Evolutionary conservation across 2,329 filamentous ascomycete species (phyloP).

Genomic region (Ophiostoma sp.): DNA sequence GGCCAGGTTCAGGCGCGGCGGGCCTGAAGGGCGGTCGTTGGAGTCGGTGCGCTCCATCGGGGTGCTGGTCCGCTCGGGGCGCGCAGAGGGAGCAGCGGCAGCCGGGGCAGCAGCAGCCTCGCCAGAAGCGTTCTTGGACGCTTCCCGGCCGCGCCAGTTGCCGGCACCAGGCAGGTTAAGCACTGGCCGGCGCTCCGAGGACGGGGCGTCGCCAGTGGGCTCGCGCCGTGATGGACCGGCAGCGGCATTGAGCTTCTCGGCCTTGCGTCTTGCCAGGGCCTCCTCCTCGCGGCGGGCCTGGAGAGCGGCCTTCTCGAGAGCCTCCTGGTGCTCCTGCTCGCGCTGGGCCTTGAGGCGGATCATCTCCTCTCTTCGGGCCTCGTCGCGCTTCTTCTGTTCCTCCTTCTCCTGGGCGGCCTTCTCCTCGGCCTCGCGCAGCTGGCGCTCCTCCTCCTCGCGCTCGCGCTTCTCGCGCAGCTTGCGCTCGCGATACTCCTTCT

Average conservation of each 20-base stretch:
- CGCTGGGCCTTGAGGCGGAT: constrained; percentile 66
- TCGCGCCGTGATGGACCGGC: constrained; percentile 14
- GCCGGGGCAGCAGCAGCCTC: neutral
- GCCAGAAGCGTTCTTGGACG: constrained; percentile 45
- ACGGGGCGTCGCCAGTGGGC: constrained; percentile 39
- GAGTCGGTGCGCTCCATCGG: constrained; percentile 47
- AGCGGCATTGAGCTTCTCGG: constrained; percentile 53
- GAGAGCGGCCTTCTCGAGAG: constrained; percentile 61
- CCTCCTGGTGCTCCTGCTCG: constrained; percentile 68
- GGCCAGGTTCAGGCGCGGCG: constrained; percentile 58
- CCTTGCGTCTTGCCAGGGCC: constrained; percentile 72
- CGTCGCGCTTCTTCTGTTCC: constrained; percentile 76
- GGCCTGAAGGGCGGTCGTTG: constrained; percentile 42
- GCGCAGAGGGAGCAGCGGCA: constrained; percentile 31
- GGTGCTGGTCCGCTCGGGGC: constrained; percentile 37
- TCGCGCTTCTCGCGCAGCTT: constrained; percentile 81
- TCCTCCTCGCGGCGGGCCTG: constrained; percentile 87
- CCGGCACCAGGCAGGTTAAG: constrained; percentile 61
- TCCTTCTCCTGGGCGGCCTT: constrained; percentile 77
- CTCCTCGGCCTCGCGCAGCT: constrained; percentile 81
- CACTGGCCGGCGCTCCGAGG: constrained; percentile 57
- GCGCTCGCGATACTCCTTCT: constrained; percentile 84
- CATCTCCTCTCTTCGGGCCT: constrained; percentile 73
- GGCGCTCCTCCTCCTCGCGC: constrained; percentile 78
- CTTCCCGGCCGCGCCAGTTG: constrained; percentile 72